Evolutionary conservation across 805 yeast genomes (phyloP), one percentile per base, ranked within the genome.

Genomic region (Saccharomycopsis javanensis): DNA sequence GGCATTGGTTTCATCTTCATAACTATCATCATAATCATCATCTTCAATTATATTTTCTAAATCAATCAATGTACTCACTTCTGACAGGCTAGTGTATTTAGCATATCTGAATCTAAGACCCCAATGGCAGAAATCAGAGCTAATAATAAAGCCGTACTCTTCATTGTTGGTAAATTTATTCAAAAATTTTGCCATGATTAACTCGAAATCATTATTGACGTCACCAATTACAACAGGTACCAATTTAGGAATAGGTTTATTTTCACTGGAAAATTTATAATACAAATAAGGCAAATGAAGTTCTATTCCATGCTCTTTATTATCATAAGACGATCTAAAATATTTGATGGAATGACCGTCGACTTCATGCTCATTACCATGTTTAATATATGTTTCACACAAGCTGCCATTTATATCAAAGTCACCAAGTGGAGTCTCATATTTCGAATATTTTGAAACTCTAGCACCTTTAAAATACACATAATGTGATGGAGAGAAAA

Each of bases 61-160:
- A 15, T 59, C 55, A 8, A 59, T 38, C 35, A 69, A 46, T 25
- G 67, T 65, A 1, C 58, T 57, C 2, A 67, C 38, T 0, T 60
- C 50, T 0, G 60, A 61, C 16, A 61, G 56, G 18, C 64, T 55
- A 0, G 82, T 74, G 61, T 81, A 83, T 5, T 72, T 70, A 2
- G 79, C 79, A 64, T 81, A 86, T 13, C 78, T 79, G 65, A 85
- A 86, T 38, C 88, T 68, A 2, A 74, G 63, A 1, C 91, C 91
- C 99, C 99, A 94, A 67, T 94, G 99, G 66, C 97, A 91, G 65
- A 94, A 94, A 72, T 94, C 99, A 1, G 92, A 80, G 67, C 96
- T 86, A 3, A 94, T 76, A 15, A 88, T 81, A 68, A 94, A 87
- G 1, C 88, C 83, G 64, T 80, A 81, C 25, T 71, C 69, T 31